Conservation (phyloP, 139 green algal genomes). For the Eudorina sp. region DNA sequence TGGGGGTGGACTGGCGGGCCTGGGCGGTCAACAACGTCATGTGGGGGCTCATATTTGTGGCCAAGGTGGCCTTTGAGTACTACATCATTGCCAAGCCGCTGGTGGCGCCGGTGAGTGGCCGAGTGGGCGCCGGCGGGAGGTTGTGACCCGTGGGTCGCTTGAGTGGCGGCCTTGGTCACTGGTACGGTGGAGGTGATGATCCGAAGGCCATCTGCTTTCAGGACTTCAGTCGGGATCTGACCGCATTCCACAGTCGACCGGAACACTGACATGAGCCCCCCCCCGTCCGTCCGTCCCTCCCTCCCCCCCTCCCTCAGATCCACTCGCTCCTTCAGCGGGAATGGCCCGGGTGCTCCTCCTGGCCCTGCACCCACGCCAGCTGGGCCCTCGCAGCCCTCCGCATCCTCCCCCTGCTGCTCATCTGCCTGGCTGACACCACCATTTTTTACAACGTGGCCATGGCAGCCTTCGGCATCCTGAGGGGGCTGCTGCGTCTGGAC, state of each 20-base stretch:
- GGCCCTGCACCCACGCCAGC: constrained; percentile 1
- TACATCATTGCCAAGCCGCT: constrained; percentile 55
- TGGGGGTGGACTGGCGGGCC: constrained; percentile 1
- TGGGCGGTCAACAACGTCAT: not conserved
- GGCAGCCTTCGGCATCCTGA: constrained; percentile 9
- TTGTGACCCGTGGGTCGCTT: no score
- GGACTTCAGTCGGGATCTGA: no score
- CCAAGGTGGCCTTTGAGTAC: constrained; percentile 70
- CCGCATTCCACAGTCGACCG: no score
- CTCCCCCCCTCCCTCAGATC: not conserved
- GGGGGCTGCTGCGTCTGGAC: constrained; percentile 16
- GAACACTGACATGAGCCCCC: no score
- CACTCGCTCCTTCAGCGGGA: not conserved
- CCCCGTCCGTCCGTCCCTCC: not conserved
- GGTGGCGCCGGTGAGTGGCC: constrained; percentile 18
- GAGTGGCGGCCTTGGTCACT: no score
- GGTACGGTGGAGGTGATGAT: no score
- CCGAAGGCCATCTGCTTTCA: no score
- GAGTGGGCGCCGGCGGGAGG: no score
- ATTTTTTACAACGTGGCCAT: constrained; percentile 32
- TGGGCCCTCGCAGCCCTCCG: not conserved
- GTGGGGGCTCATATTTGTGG: constrained; percentile 28
- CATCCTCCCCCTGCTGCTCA: not conserved
- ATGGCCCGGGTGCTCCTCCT: not conserved
- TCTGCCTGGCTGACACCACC: constrained; percentile 30